Evolutionary conservation across 805 yeast species (phyloP).

Genomic region (Yamadazyma akitaensis): DNA sequence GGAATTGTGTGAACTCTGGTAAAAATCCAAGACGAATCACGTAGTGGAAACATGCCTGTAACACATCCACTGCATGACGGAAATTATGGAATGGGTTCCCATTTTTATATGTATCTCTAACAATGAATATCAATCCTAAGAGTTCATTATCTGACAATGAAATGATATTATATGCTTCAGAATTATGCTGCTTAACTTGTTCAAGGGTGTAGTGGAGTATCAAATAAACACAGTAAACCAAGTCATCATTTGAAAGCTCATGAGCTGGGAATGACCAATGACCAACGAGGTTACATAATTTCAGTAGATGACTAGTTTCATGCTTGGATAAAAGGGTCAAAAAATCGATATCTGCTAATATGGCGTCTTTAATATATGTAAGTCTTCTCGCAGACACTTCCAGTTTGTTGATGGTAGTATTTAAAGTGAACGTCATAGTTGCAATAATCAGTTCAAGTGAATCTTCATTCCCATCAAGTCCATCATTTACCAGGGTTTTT

Average conservation of each 20-base stretch:
- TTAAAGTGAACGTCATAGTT: conserved; percentile 35
- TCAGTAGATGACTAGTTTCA: conserved; percentile 22
- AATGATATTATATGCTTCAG: conserved; percentile 7
- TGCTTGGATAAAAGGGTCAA: conserved; percentile 23
- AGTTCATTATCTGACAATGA: conserved; percentile 40
- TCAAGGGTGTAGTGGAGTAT: conserved; percentile 48
- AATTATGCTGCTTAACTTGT: conserved; percentile 16
- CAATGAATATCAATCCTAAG: conserved; percentile 56
- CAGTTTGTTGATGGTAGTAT: conserved; percentile 24
- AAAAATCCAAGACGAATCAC: conserved; percentile 42
- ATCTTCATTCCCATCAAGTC: neutral
- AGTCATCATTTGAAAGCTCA: conserved; percentile 60
- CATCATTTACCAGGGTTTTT: conserved; percentile 2
- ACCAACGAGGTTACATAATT: conserved; percentile 43
- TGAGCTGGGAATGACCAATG: conserved; percentile 74
- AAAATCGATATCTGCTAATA: conserved; percentile 31
- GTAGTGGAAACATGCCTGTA: conserved; percentile 81
- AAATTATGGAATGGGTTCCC: conserved; percentile 94
- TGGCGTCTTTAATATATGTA: conserved; percentile 21
- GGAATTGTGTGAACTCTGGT: conserved; percentile 36
- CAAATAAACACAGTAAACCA: conserved; percentile 54
- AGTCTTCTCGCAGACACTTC: conserved; percentile 20
- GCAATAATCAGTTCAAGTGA: conserved; percentile 23
- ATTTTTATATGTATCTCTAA: conserved; percentile 75
- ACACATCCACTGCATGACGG: conserved; percentile 91